Evolutionary conservation across 164 flowering plant species (phyloP), one percentile per base, ranked within the genome.

Genomic region (Amborella trichopoda): DNA sequence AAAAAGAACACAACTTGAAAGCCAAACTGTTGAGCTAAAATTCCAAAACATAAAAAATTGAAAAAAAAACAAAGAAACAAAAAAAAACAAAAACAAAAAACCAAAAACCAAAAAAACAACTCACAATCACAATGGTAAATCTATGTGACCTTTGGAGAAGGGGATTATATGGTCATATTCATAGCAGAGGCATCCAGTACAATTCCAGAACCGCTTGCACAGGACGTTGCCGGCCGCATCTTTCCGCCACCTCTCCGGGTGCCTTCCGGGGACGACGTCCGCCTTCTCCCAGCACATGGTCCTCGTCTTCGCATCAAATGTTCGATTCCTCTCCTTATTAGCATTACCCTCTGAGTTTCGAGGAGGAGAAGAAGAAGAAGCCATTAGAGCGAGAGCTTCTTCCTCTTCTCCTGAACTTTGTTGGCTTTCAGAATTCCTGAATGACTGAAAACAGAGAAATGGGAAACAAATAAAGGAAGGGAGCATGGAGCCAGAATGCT

Each of bases 161-260:
- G 99, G 99, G 18, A 88, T 39, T 60, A 85, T 79, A 66, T 93
- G 99, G 55, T 88, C 99, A 58, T 88, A 93, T 63, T 93, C 95
- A 43, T 80, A 93, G 75, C 99, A 93, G 37, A 93, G 88, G 56
- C 99, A 88, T 23, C 96, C 99, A 1, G 58, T 68, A 61, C 99
- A 93, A 61, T 80, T 84, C 60, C 80, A 72, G 65, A 87, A 88
- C 50, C 99, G 86, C 62, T 83, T 93, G 69, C 99, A 93, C 60
- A 93, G 94, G 4, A 88, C 53, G 76, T 93, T 88, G 14, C 96
- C 96, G 22, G 94, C 99, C 23, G 89, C 91, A 42, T 88, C 99
- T 47, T 71, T 79, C 28, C 96, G 83, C 99, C 95, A 93, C 48
- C 96, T 63, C 46, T 93, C 96, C 0, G 99, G 99, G 56, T 93